Conservation (phyloP, 805 yeast species). For the Yarrowia alimentaria region DNA sequence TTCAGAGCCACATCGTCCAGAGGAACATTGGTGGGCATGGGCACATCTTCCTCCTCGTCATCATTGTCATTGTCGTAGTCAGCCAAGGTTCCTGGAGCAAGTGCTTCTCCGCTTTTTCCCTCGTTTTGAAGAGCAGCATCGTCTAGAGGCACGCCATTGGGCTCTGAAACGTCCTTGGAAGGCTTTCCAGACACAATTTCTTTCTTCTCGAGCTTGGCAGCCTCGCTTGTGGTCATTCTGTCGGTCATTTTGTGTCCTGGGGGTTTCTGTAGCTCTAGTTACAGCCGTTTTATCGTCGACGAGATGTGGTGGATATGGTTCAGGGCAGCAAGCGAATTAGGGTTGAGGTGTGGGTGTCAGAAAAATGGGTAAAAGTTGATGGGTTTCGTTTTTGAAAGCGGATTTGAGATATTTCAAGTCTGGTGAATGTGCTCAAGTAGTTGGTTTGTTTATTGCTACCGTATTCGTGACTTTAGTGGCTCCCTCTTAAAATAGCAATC, state of each 20-base stretch:
- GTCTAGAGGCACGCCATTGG: slow-evolving; percentile 1
- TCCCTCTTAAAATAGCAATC: too few species aligned
- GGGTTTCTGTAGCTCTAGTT: too few species aligned
- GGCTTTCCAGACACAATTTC: neutral
- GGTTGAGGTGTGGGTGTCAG: too few species aligned
- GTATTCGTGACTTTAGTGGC: too few species aligned
- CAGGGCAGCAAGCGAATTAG: too few species aligned
- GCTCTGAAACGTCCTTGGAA: neutral
- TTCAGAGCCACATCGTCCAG: slow-evolving; percentile 10
- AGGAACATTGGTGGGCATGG: slow-evolving; percentile 18
- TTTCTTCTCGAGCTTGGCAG: slow-evolving; percentile 3
- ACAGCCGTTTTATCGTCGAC: too few species aligned
- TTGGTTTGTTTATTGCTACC: too few species aligned
- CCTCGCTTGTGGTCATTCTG: slow-evolving; percentile 3
- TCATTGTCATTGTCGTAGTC: slow-evolving; percentile 4
- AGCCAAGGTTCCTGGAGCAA: slow-evolving; percentile 3
- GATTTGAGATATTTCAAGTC: too few species aligned
- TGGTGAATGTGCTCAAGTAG: too few species aligned
- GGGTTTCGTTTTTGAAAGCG: too few species aligned
- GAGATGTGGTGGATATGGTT: too few species aligned
- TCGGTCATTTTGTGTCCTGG: neutral
- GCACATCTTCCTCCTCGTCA: slow-evolving; percentile 17
- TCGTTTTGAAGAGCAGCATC: slow-evolving; percentile 3
- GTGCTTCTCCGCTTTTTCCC: neutral
- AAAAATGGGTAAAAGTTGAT: too few species aligned